Evolutionary conservation across 73 alveolate genomes (phyloP).

Genomic region (Uronychia setigera): DNA sequence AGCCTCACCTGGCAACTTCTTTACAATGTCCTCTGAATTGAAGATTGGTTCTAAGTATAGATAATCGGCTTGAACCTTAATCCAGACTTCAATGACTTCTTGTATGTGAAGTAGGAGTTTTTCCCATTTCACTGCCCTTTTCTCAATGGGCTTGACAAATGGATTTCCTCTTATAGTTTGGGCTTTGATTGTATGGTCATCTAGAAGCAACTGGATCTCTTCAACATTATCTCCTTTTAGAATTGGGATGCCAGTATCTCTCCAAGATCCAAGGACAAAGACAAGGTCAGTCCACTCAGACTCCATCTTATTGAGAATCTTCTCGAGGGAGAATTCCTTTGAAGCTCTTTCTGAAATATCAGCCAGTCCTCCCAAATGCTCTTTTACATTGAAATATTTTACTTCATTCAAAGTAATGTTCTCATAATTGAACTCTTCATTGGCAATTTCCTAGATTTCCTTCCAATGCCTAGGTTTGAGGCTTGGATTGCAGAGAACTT

Average conservation of each 20-base stretch:
- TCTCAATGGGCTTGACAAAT: conserved; percentile 80
- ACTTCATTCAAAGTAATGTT: conserved; percentile 24
- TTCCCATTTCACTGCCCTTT: conserved; percentile 98
- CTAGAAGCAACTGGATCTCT: conserved; percentile 79
- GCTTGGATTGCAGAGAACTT: conserved; percentile 55
- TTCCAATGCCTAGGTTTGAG: conserved; percentile 54
- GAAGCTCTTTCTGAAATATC: conserved; percentile 86
- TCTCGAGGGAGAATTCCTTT: conserved; percentile 80
- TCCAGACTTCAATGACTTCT: conserved; percentile 97
- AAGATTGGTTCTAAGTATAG: conserved; percentile 97
- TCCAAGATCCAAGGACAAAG: conserved; percentile 12
- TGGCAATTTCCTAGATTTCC: conserved; percentile 58
- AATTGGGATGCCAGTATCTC: conserved; percentile 76
- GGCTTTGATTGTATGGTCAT: conserved; percentile 92
- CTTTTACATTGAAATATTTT: conserved; percentile 58
- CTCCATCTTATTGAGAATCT: conserved; percentile 83
- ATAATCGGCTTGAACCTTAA: conserved; percentile 94
- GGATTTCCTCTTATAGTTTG: conserved; percentile 94
- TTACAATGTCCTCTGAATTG: conserved; percentile 96
- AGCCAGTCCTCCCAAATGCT: conserved; percentile 57
- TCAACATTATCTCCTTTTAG: conserved; percentile 84
- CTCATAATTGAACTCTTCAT: conserved; percentile 38
- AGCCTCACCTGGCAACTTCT: conserved; percentile 95
- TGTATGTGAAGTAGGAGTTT: conserved; percentile 85
- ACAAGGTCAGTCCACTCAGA: conserved; percentile 83